Conservation (phyloP, 768 basidiomycete genomes). For the Lactifluus piperatus region DNA sequence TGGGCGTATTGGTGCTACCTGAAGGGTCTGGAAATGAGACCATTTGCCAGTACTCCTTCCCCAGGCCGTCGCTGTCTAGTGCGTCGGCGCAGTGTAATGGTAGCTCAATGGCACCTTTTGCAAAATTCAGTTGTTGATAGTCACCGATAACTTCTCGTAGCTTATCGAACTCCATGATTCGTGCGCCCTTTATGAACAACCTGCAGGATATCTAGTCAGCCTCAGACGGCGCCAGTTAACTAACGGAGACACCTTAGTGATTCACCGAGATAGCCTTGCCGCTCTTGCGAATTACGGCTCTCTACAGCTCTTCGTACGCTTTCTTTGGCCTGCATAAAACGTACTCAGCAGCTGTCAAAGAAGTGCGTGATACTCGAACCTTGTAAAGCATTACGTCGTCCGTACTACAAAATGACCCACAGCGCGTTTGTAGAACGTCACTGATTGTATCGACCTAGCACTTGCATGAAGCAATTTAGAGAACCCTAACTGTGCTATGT, state of each 20-base stretch:
- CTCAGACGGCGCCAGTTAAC: background rate
- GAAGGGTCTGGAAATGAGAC: conserved; percentile 22
- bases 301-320: conserved; percentile 86
- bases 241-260: conserved; percentile 61
- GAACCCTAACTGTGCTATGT: background rate
- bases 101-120: conserved; percentile 79
- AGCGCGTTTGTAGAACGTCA: conserved; percentile 87
- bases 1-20: background rate
- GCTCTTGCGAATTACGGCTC: conserved; percentile 62
- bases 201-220: conserved; percentile 32
- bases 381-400: conserved; percentile 99
- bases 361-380: conserved; percentile 32
- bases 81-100: conserved; percentile 76
- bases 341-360: background rate
- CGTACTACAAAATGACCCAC: conserved; percentile 95
- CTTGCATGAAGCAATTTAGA: background rate
- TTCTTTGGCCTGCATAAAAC: conserved; percentile 67
- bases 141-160: conserved; percentile 83
- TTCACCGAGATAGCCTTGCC: conserved; percentile 74
- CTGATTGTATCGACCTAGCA: conserved; percentile 90
- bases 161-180: conserved; percentile 75
- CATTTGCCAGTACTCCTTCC: conserved; percentile 67
- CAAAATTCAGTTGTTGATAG: conserved; percentile 77
- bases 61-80: conserved; percentile 67
- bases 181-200: conserved; percentile 81